Base-by-base conservation (phyloP, 2,329 filamentous ascomycete species). In the Verticillium albo-atrum region DNA sequence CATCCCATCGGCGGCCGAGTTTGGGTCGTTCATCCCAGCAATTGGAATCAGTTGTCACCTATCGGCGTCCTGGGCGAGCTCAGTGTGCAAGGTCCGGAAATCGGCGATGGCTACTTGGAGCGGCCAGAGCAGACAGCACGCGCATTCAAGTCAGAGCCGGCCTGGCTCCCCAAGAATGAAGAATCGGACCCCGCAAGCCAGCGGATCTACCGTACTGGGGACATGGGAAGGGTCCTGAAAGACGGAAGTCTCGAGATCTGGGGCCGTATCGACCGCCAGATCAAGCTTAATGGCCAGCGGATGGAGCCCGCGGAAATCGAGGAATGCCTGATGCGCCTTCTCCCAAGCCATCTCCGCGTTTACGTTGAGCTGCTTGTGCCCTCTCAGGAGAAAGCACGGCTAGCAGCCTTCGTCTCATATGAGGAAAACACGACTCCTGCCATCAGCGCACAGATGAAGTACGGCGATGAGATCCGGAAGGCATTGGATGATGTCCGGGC, bases 231-330 rank as follows among this genome's bases (percentile, higher is more conserved):
- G 28, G 66, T 68, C 2, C 60, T 64, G 3, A 65, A 66, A 9
- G 68, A 70, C 10, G 68, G 68, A 0, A 65, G 55, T 0, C 54
- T 71, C 17, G 60, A 68, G 17, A 68, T 66, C 7, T 50, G 62
- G 0, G 70, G 71, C 1, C 65, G 71, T 0, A 67, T 65, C 9
- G 71, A 73, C 4, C 53, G 62, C 1, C 71, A 74, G 57, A 65
- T 73, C 60, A 74, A 74, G 62, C 64, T 74, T 4, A 66, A 66
- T n/a, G 71, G 72, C 6, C 70, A 74, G 23, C 67, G 72, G 14
- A 64, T 73, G 6, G 72, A 74, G 50, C 63, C 70, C 0, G 70
- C 65, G 1, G 72, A 74, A 37, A 66, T 74, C 6, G 70, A 74
- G 62, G 60, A 68, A 23, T 64, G 61, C 12, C 56, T 69, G 17